Percentiles rank a stretch among this genome's conserved stretches.
phyloP scores from a whole-genome alignment of 768 basidiomycete genomes.

The Suillus discolor region DNA sequence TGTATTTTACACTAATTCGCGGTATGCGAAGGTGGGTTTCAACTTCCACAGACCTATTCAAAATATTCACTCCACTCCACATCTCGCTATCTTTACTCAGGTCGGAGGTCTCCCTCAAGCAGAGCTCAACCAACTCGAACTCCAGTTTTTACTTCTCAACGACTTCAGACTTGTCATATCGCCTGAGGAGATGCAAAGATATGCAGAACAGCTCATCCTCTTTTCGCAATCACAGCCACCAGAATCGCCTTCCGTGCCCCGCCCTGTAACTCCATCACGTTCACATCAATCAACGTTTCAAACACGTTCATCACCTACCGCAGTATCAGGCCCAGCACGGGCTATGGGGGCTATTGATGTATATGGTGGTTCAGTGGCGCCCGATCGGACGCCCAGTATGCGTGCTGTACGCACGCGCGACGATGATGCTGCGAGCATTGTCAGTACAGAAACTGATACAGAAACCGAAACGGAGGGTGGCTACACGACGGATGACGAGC shows the following conservation, averaged over 20 bases:
- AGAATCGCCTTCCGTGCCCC: conserved; percentile 27
- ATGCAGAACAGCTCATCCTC: conserved; percentile 85
- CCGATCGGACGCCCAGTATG: conserved; percentile 31
- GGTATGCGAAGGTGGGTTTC: conserved; percentile 90
- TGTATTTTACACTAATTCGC: conserved; percentile 98
- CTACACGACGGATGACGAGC: conserved; percentile 75
- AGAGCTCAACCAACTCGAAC: conserved; percentile 94
- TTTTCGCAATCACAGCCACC: conserved; percentile 51
- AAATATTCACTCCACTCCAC: conserved; percentile 6
- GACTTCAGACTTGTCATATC: conserved; percentile 91
- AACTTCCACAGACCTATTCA: conserved; percentile 5
- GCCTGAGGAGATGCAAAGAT: conserved; percentile 90
- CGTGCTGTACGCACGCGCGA: conserved; percentile 27
- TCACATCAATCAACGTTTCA: conserved; percentile 18
- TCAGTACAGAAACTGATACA: conserved; percentile 41
- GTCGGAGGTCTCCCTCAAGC: conserved; percentile 93
- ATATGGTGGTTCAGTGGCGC: conserved; percentile 45
- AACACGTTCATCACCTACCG: conserved; percentile 20
- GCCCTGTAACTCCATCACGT: conserved; percentile 19
- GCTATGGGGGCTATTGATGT: conserved; percentile 60
- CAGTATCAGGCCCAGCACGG: conserved; percentile 40
- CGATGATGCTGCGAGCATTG: conserved; percentile 35
- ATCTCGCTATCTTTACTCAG: conserved; percentile 39
- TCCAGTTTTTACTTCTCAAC: conserved; percentile 95
- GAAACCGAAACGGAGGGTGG: conserved; percentile 57